phyloP scores from a whole-genome alignment of 768 basidiomycete genomes.

The Collybia nuda region DNA sequence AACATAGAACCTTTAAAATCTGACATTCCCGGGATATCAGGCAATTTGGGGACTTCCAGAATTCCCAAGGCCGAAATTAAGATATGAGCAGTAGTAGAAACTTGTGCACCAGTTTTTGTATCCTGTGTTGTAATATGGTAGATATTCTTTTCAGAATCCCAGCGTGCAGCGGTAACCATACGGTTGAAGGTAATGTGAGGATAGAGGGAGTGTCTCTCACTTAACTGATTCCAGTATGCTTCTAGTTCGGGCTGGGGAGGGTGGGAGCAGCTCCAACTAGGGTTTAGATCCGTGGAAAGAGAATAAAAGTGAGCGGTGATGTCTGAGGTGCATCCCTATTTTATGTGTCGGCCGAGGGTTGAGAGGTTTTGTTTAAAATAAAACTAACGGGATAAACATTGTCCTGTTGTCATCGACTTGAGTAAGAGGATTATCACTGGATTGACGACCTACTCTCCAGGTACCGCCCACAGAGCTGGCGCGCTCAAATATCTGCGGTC shows the following conservation, averaged over 20 bases:
- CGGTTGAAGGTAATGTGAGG: conserved; percentile 41
- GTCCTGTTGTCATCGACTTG: conserved; percentile 20
- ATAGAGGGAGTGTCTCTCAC: conserved; percentile 39
- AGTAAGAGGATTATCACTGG: not conserved
- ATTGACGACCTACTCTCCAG: conserved; percentile 41
- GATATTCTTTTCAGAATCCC: conserved; percentile 34
- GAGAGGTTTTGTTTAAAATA: not conserved
- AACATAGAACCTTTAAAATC: conserved; percentile 49
- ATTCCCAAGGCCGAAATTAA: conserved; percentile 51
- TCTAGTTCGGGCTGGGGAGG: conserved; percentile 41
- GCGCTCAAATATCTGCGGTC: conserved; percentile 45
- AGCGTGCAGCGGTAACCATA: conserved; percentile 41
- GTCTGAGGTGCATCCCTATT: conserved; percentile 42
- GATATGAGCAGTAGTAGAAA: conserved; percentile 37
- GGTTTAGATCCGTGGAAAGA: conserved; percentile 38
- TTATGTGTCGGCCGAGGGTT: not conserved
- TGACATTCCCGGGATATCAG: conserved; percentile 31
- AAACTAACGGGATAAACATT: conserved; percentile 32
- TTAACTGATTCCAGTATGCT: conserved; percentile 34
- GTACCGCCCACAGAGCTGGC: conserved; percentile 45
- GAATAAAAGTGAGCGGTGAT: conserved; percentile 36
- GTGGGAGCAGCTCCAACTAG: conserved; percentile 38
- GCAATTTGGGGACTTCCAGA: conserved; percentile 42
- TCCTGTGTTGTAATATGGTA: conserved; percentile 39
- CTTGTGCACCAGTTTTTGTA: conserved; percentile 25